Conservation (phyloP, 2,329 filamentous ascomycete species). For the Diaporthe ampelina region DNA sequence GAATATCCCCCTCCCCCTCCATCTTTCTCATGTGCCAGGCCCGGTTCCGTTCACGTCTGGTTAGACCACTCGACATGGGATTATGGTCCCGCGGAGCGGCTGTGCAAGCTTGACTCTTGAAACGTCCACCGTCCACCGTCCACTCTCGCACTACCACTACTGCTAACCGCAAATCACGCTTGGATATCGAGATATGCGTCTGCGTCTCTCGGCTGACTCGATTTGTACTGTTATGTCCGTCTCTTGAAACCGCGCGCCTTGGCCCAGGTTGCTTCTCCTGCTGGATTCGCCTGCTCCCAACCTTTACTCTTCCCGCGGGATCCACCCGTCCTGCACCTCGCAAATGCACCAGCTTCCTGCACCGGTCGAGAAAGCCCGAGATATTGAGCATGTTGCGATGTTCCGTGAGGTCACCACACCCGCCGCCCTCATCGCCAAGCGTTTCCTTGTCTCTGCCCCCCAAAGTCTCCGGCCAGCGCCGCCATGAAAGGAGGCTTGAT, state of each 20-base stretch:
- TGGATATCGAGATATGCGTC: slow-evolving; percentile 11
- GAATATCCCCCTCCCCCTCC: background rate
- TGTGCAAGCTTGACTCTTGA: slow-evolving; percentile 33
- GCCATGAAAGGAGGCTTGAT: slow-evolving; percentile 14
- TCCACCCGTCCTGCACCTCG: slow-evolving; percentile 29
- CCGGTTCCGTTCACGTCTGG: slow-evolving; percentile 7
- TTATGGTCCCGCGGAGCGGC: slow-evolving; percentile 19
- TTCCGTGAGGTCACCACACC: slow-evolving; percentile 16
- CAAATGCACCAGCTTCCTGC: slow-evolving; percentile 21
- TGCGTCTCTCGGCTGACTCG: slow-evolving; percentile 27
- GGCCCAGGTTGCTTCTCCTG: slow-evolving; percentile 9
- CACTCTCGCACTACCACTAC: slow-evolving; percentile 12
- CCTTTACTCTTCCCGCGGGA: slow-evolving; percentile 2
- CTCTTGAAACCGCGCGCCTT: slow-evolving; percentile 15
- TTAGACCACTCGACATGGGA: slow-evolving; percentile 18
- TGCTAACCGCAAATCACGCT: slow-evolving; percentile 1
- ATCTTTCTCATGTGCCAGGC: background rate
- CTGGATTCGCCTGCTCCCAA: slow-evolving; percentile 3
- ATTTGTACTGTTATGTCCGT: slow-evolving; percentile 1
- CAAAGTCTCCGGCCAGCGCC: slow-evolving; percentile 1
- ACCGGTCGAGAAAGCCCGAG: slow-evolving; percentile 18
- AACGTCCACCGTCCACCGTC: slow-evolving; percentile 26
- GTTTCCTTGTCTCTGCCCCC: slow-evolving; percentile 1
- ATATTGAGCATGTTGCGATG: slow-evolving; percentile 31
- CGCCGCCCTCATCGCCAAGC: slow-evolving; percentile 25